Conservation (phyloP, 2,329 filamentous ascomycete genomes). For the Neonectria hederae region DNA sequence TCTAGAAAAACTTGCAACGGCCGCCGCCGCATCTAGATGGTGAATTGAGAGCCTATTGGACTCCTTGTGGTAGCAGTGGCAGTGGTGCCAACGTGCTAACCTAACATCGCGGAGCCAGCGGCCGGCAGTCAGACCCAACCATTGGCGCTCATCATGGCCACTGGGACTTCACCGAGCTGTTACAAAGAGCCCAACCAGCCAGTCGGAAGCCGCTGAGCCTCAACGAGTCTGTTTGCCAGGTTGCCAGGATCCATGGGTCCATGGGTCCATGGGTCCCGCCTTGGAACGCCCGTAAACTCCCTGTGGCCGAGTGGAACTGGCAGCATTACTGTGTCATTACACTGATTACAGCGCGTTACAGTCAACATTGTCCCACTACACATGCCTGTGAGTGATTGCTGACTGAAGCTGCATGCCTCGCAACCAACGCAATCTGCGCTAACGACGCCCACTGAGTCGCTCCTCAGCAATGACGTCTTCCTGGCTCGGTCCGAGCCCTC, state of each 20-base stretch:
- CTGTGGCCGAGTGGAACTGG: constrained; percentile 13
- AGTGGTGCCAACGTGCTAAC: constrained; percentile 19
- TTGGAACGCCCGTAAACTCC: constrained; percentile 1
- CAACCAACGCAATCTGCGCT: constrained; percentile 21
- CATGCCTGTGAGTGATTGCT: constrained; percentile 35
- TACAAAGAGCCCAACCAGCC: constrained; percentile 1
- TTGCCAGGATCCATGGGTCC: constrained; percentile 1
- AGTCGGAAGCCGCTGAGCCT: constrained; percentile 21
- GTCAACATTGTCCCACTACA: constrained; percentile 26
- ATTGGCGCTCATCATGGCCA: constrained; percentile 11
- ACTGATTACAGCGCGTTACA: constrained; percentile 27
- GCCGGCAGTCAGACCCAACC: constrained; percentile 1
- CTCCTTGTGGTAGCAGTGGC: constrained; percentile 18
- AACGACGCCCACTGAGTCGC: constrained; percentile 21
- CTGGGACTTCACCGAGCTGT: constrained; percentile 11
- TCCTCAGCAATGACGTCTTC: constrained; percentile 37
- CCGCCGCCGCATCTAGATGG: constrained; percentile 32
- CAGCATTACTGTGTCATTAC: constrained; percentile 19
- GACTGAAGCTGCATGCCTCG: constrained; percentile 23
- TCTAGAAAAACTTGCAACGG: constrained; percentile 28
- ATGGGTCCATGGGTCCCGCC: constrained; percentile 11
- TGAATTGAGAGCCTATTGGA: constrained; percentile 18
- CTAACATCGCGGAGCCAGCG: constrained; percentile 28
- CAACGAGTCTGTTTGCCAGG: background rate
- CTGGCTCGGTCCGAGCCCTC: constrained; percentile 1